These are phyloP conservation scores for Cystofilobasidium capitatum DNA, from an alignment of 768 basidiomycete species.

Conservation along the genomic window DNA sequence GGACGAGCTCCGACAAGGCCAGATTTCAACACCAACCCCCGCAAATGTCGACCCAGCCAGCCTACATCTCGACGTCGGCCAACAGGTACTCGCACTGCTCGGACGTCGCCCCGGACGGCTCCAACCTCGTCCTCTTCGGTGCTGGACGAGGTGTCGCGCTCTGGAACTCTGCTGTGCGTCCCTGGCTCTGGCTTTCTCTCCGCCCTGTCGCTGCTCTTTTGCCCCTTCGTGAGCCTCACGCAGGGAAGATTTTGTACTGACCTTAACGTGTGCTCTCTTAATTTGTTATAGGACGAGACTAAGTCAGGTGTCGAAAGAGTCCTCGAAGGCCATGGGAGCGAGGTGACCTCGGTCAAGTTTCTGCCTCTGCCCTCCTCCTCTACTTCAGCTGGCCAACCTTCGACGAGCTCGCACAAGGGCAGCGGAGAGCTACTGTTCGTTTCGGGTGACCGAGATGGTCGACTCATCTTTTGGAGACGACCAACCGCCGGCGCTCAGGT, in stretches of 20 bases:
- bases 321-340: slow-evolving; percentile 61
- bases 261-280: neutral
- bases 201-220: neutral
- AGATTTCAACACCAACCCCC: neutral
- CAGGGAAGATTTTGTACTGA: neutral
- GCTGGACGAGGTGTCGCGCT: slow-evolving; percentile 51
- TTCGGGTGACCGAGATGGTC: slow-evolving; percentile 68
- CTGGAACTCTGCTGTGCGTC: slow-evolving; percentile 51
- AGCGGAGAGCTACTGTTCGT: slow-evolving; percentile 43
- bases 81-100: slow-evolving; percentile 25
- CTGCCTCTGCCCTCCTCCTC: slow-evolving; percentile 34
- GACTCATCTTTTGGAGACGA: slow-evolving; percentile 53
- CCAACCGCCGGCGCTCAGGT: slow-evolving; percentile 37
- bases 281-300: neutral
- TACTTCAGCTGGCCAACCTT: slow-evolving; percentile 30
- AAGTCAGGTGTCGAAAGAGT: slow-evolving; percentile 48
- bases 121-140: slow-evolving; percentile 51
- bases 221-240: neutral
- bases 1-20: neutral
- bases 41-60: slow-evolving; percentile 4
- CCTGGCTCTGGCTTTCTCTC: neutral
- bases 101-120: slow-evolving; percentile 23
- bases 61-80: slow-evolving; percentile 25
- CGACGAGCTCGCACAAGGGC: neutral
- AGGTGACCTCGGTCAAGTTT: slow-evolving; percentile 71